Evolutionary conservation across 2,329 filamentous ascomycete species (phyloP).

Genomic region (Cercospora brassicicola): DNA sequence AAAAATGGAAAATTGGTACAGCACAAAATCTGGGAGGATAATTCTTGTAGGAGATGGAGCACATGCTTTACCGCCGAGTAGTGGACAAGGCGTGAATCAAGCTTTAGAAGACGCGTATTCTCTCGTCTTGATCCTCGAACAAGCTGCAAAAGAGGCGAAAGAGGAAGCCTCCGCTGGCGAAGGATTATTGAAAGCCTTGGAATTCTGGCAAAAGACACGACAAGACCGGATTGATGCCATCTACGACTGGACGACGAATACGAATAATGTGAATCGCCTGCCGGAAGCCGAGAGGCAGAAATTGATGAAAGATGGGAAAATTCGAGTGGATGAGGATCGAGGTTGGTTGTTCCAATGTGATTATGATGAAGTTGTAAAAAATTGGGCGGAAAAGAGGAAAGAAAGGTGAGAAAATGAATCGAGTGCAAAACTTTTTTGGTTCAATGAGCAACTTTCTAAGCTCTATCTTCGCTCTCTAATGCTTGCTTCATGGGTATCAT

Average conservation of each 20-base stretch:
- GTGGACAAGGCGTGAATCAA: conserved; percentile 58
- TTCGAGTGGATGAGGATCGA: conserved; percentile 24
- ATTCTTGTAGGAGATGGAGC: conserved; percentile 60
- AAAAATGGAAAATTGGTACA: conserved; percentile 50
- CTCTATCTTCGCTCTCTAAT: background rate
- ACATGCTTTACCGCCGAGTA: conserved; percentile 56
- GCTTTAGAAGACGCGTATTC: conserved; percentile 33
- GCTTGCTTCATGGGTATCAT: background rate
- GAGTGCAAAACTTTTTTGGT: background rate
- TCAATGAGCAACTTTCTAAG: background rate
- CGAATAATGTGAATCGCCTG: conserved; percentile 26
- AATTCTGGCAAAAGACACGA: conserved; percentile 30
- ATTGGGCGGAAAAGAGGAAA: conserved; percentile 12
- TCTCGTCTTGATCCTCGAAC: too few relatives aligned
- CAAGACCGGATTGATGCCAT: conserved; percentile 29
- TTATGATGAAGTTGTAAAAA: conserved; percentile 23
- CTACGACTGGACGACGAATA: conserved; percentile 26
- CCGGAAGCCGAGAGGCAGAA: conserved; percentile 29
- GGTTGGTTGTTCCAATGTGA: conserved; percentile 24
- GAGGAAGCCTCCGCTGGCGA: too few relatives aligned
- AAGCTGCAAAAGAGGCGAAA: too few relatives aligned
- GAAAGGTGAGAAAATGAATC: background rate
- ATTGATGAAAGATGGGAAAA: conserved; percentile 24
- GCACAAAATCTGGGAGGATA: conserved; percentile 43
- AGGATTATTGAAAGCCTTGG: too few relatives aligned